Evolutionary conservation across 2,329 filamentous ascomycete species (phyloP), one percentile per base, ranked within the genome.

Genomic region (Pyrenochaeta sp.): DNA sequence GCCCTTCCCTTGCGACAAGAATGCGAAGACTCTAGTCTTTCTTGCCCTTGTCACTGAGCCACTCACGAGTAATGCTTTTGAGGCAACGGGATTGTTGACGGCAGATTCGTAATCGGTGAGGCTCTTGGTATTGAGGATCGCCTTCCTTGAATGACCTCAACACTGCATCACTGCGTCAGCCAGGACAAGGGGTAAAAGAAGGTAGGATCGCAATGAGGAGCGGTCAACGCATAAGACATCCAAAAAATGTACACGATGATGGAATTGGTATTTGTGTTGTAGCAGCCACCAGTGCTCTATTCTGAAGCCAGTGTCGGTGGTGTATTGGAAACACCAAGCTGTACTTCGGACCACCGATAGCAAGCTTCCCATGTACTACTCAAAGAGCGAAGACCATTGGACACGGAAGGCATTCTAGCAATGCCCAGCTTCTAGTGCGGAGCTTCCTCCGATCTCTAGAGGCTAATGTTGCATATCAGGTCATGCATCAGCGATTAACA

Each of bases 1-100:
- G 47, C 56, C 60, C 54, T 61, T 63, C 53, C 53, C 46, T 56
- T 54, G 50, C 52, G 59, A 69, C 63, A 68, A 67, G 65, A 65
- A 58, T 45, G 47, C 54, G 46, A 57, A 58, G 52, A 58, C 51
- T 58, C 56, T 52, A 51, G 52, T 43, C 56, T 47, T 22, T 44
- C 53, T 53, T 56, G 54, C 51, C 56, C 52, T 50, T 42, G 56
- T 61, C 63, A 64, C 47, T 56, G 44, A 59, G 53, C 46, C 47
- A 54, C 34, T 37, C 34, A 57, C 52, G 55, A 66, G 52, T 59
- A 55, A 51, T 53, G 53, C 49, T 59, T 52, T 28, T 56, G 50
- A 49, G 52, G 54, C 52, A 56, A 27, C 13, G 36, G 47, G 42
- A 56, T 36, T 40, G 36, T 43, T 49, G 46, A 47, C 50, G 52